Base-by-base conservation (phyloP, 2,329 filamentous ascomycete species). In the Tolypocladium guangdongense region DNA sequence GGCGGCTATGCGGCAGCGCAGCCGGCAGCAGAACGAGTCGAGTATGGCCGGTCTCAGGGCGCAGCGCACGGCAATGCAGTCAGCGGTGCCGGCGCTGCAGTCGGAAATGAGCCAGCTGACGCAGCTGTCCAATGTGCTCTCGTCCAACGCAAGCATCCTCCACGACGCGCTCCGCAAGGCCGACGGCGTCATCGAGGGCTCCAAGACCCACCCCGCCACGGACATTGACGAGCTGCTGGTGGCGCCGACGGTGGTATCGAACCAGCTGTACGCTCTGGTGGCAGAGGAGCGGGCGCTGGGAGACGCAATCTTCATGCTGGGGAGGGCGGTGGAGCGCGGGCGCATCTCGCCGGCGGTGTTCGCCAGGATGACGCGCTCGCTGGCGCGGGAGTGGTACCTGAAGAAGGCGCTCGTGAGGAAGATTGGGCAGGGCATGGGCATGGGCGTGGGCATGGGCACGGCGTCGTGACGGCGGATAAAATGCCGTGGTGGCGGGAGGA, bases 231-330 rank as follows among this genome's bases (percentile, higher is more conserved):
- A 95, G 56, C 78, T 97, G 36, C 76, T 99, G 3, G 89, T 96
- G n/a, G 90, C 91, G 3, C 90, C 92, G 1, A 96, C 90, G 0
- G 86, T 96, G 1, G 93, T 96, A 5, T 89, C 88, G 0, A 91
- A 92, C 59, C 93, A 99, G 74, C 74, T 99, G 24, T 99, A 97
- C 69, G 84, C 85, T 49, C 76, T 95, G 2, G 88, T 91, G 32
- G 90, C 90, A 1, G 93, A 99, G 66, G 92, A 96, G 71, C 80
- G 86, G 59, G 90, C 88, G 3, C 80, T 95, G 49, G 87, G 86
- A 35, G 92, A 96, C 66, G 87, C 90, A 3, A 83, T 97, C 57
- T 95, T 93, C 64, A 84, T 90, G 57, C 74, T 95, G 16, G 86
- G 87, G 1, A 75, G 85, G 53, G 88, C 85, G 1, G 78, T 92